Conservation (phyloP, 495 filamentous ascomycete species). For the Melanomma pulvis-pyrius region DNA sequence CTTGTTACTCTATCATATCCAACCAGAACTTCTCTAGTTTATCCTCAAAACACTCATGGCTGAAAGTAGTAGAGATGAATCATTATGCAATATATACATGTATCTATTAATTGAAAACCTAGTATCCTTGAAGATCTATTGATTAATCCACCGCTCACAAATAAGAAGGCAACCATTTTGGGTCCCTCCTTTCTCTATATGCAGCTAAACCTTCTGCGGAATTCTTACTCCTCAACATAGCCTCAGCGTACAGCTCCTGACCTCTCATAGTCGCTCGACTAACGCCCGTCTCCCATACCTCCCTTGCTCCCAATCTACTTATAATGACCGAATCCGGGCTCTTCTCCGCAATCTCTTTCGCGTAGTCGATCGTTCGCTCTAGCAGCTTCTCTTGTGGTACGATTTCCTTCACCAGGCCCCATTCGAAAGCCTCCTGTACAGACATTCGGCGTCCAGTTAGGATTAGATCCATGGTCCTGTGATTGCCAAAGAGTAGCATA, state of each 20-base stretch:
- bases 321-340: constrained; percentile 27
- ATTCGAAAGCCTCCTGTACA: constrained; percentile 16
- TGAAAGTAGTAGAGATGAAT: too few species aligned
- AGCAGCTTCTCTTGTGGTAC: constrained; percentile 29
- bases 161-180: too few species aligned
- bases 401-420: constrained; percentile 30
- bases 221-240: too few species aligned
- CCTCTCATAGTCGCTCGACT: constrained; percentile 36
- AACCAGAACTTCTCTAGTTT: too few species aligned
- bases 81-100: too few species aligned
- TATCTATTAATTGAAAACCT: too few species aligned
- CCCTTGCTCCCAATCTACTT: constrained; percentile 29
- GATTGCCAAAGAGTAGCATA: constrained; percentile 31
- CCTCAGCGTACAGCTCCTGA: constrained; percentile 25
- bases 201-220: too few species aligned
- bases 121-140: too few species aligned
- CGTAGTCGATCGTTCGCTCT: constrained; percentile 18
- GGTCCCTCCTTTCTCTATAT: too few species aligned
- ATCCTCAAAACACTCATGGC: too few species aligned
- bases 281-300: constrained; percentile 39
- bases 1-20: too few species aligned
- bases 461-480: constrained; percentile 30
- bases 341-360: constrained; percentile 22
- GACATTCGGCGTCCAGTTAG: constrained; percentile 23
- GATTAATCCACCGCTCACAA: too few species aligned